Conservation (phyloP, 257 asterid genomes). For the Orobanche coerulescens region DNA sequence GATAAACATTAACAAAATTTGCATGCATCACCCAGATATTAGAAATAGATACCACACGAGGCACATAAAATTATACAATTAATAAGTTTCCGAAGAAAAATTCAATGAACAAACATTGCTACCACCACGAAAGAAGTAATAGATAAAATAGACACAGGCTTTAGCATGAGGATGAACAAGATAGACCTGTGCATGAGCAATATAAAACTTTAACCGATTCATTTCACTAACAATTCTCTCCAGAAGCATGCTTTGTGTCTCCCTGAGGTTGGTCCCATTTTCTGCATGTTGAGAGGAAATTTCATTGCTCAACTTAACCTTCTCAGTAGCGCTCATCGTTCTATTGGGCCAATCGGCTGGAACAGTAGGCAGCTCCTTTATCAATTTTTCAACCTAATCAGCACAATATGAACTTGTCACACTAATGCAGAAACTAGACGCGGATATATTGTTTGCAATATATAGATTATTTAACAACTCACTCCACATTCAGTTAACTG, state of each 20-base stretch:
- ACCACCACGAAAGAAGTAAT: not conserved
- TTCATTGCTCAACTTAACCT: slow-evolving; percentile 48
- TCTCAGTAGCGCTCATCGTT: slow-evolving; percentile 30
- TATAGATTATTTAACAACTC: not conserved
- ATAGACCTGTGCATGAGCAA: slow-evolving; percentile 77
- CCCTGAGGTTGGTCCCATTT: slow-evolving; percentile 67
- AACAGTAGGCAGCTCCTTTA: slow-evolving; percentile 78
- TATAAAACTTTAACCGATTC: slow-evolving; percentile 88
- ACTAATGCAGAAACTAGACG: slow-evolving; percentile 1
- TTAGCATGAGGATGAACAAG: slow-evolving; percentile 22
- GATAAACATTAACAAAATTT: not conserved
- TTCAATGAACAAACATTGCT: not conserved
- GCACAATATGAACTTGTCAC: slow-evolving; percentile 19
- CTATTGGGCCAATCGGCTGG: slow-evolving; percentile 71
- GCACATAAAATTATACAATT: not conserved
- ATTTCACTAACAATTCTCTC: slow-evolving; percentile 97
- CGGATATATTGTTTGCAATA: slow-evolving; percentile 3
- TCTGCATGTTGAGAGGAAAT: slow-evolving; percentile 53
- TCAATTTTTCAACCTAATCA: slow-evolving; percentile 83
- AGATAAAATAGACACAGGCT: not conserved
- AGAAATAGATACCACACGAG: not conserved
- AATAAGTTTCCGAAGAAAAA: slow-evolving; percentile 1
- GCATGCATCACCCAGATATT: not conserved
- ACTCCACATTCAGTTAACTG: slow-evolving; percentile 1
- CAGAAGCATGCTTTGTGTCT: slow-evolving; percentile 93